Evolutionary conservation across 2,329 filamentous ascomycete genomes (phyloP), one percentile per base, ranked within the genome.

Genomic region (Claviceps spartinae): DNA sequence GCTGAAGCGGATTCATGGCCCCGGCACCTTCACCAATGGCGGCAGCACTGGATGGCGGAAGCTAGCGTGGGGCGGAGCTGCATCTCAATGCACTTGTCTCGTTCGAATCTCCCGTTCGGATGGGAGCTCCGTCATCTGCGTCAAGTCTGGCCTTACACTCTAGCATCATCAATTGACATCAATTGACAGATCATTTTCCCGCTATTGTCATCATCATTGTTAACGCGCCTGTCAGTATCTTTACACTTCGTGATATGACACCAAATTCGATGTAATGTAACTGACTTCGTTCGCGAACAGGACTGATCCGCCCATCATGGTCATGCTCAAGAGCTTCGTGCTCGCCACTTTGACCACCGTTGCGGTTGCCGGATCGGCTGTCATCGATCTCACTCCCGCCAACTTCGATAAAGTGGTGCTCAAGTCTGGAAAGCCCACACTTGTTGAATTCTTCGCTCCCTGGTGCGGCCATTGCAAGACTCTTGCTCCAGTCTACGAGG

Each of bases 401-500:
- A 98, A 96, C 76, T 98, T 98, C 68, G 91, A 97, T 74, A 73
- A 84, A 47, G 77, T 95, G 52, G 88, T 95, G 57, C 77, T 95
- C 55, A 82, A 94, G 67, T 91, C 87, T 46, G 89, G 89, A 69
- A 97, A 95, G 75, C 91, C 93, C 44, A 90, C 93, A 0, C 83
- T 98, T 26, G 89, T 97, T 61, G 90, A 97, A 69, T 98, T 98
- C 79, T 97, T 95, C 66, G 93, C 93, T 37, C 90, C 91, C 24
- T 98, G 93, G 93, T 98, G 93, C 65, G 94, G 93, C 36, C 93
- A 98, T 78, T 98, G 93, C 88, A 97, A 97, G 80, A 95, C 75
- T 64, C 85, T 98, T 37, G 93, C 93, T 16, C 94, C 93, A 48
- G 75, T 94, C 54, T 98, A 94, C 70, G 93, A 98, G 68, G 87